These are phyloP conservation scores for Hypoxylon sp. DNA, from an alignment of 2,329 filamentous ascomycete species.

Conservation along the genomic window DNA sequence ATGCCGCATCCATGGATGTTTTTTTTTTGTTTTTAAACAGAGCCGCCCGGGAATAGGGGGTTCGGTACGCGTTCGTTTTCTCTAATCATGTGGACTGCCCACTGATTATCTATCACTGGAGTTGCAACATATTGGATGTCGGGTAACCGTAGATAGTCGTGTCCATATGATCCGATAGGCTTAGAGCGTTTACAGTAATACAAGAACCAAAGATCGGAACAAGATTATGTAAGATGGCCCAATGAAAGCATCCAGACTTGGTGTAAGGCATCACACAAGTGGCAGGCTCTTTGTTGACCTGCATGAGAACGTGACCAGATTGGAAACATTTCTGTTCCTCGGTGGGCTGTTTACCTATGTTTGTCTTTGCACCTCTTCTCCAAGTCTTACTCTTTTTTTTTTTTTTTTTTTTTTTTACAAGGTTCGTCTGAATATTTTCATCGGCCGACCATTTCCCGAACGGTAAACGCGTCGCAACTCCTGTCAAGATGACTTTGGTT, in stretches of 20 bases:
- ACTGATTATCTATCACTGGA: neutral
- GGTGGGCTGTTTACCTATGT: conserved; percentile 1
- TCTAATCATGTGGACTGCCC: conserved; percentile 2
- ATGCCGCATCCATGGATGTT: conserved; percentile 3
- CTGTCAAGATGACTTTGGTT: conserved; percentile 20
- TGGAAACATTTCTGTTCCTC: conserved; percentile 1
- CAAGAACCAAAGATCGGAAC: conserved; percentile 28
- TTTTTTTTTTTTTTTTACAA: too few relatives aligned
- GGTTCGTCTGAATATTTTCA: neutral
- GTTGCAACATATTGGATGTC: conserved; percentile 5
- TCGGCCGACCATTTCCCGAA: conserved; percentile 21
- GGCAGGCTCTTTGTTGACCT: conserved; percentile 29
- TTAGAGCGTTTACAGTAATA: conserved; percentile 16
- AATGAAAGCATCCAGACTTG: conserved; percentile 12
- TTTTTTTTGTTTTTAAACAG: neutral
- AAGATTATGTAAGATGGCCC: conserved; percentile 39
- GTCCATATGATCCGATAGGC: conserved; percentile 36
- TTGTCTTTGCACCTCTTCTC: conserved; percentile 9
- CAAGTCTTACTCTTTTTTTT: conserved; percentile 5
- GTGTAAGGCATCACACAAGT: conserved; percentile 16
- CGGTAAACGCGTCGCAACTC: conserved; percentile 17
- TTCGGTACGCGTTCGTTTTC: neutral
- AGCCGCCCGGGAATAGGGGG: conserved; percentile 14
- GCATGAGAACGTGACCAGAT: conserved; percentile 24
- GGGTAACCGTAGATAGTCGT: conserved; percentile 2